Evolutionary conservation across 176 grass and related monocot species (phyloP), one percentile per base, ranked within the genome.

Genomic region (Carex cristatella): DNA sequence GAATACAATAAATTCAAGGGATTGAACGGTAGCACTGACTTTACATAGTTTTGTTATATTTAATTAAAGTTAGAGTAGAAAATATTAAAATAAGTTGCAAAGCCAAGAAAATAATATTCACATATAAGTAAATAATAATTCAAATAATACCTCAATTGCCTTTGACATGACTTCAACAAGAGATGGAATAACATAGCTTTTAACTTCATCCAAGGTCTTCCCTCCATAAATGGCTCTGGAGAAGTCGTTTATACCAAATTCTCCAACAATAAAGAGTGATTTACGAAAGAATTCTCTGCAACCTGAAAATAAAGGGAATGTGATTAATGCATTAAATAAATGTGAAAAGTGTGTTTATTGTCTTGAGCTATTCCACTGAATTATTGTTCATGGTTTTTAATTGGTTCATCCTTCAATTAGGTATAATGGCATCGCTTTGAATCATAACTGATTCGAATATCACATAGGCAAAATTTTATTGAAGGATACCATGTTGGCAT

Each of bases 181-280:
- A 15, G 60, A 51, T 0, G 87, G 89, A 40, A 40, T 40, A 38
- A 87, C 80, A 5, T 85, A 27, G 8, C 31, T 81, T 63, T 28
- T 81, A 9, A 83, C 13, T 66, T 89, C 71, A 0, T 46, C 30
- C 4, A 90, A 0, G 77, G 14, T 87, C 49, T 77, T 93, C 0
- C 4, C 15, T 0, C 3, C 38, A 18, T 0, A 19, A 80, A 54
- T 28, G 38, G 62, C 11, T 5, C 33, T 33, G 42, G 44, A 28
- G 81, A 85, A 92, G 71, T 90, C 88, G 70, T 92, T 92, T 78
- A 81, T 81, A n/a, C 85, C 86, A 40, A 92, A 74, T 13, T 84
- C 79, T 13, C 88, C 88, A 1, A 89, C 60, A 19, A 89, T 51
- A 40, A 89, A 86, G 5, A 89, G 84, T 12, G 88, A 86, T 42